Percentiles rank a stretch among this genome's conserved stretches.
phyloP scores from a whole-genome alignment of 176 grass and related monocot species.

The Triticum dicoccoides region DNA sequence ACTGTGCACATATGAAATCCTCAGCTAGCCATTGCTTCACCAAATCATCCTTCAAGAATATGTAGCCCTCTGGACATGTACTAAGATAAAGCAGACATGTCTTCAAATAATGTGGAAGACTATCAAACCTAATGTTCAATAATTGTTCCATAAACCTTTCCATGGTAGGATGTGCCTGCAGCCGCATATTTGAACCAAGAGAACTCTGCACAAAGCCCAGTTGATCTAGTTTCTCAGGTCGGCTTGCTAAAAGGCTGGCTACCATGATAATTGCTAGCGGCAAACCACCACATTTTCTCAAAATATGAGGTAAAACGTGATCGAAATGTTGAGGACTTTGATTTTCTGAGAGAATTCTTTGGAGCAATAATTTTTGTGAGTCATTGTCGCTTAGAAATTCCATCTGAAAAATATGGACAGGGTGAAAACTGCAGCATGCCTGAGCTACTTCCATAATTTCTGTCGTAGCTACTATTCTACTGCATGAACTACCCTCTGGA shows the following conservation, averaged over 20 bases:
- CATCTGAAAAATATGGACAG: background rate
- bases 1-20: background rate
- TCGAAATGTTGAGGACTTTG: background rate
- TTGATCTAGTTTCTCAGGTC: background rate
- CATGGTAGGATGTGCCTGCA: background rate
- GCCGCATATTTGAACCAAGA: background rate
- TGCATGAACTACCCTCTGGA: background rate
- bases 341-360: background rate
- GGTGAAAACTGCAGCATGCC: background rate
- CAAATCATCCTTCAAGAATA: conserved; percentile 10
- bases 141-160: background rate
- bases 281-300: background rate
- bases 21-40: background rate
- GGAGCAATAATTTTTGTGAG: background rate
- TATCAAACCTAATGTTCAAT: background rate
- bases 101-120: background rate
- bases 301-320: background rate
- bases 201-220: background rate
- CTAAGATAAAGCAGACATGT: background rate
- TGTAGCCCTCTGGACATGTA: background rate
- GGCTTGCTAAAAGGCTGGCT: conserved; percentile 6
- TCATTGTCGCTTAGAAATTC: background rate
- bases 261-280: background rate
- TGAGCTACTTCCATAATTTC: background rate
- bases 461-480: conserved; percentile 1